Base-by-base conservation (phyloP, 2,329 filamentous ascomycete genomes). In the Clathrospora elynae region DNA sequence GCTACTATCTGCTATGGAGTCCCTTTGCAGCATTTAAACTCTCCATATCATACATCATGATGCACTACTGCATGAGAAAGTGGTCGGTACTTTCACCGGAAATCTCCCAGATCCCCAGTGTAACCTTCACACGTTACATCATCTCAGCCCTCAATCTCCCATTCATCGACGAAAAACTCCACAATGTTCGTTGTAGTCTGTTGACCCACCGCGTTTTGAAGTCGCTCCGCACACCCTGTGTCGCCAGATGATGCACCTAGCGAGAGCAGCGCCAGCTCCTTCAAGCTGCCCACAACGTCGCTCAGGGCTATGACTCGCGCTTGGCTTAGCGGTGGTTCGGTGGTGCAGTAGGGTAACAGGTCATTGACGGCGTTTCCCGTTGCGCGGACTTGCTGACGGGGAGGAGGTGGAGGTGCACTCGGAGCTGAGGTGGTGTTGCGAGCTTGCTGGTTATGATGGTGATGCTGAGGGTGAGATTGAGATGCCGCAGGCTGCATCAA, bases 151-250 rank as follows among this genome's bases (percentile, higher is more conserved):
- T 55, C 45, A 10, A 63, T 28, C 40, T 63, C 60, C 53, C 58
- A 70, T 46, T 71, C 67, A 2, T 64, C 61, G 6, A 17, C 32
- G 32, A 64, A 71, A 46, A 71, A 71, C 12, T 67, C 62, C 2
- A 57, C 47, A 23, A 71, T 48, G 10, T 52, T 49, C 6, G 19
- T 16, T 11, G 61, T 51, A 17, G 31, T 48, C 18, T 56, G 46
- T 7, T 6, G 18, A 1, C 64, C 68, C 14, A 71, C 41, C 5
- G 60, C 55, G 7, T 23, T 18, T 28, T 53, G 49, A n/a, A 70
- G 29, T 24, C 13, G 52, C 16, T 31, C 41, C 17, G 40, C 35
- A 29, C 44, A 38, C 5, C 40, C 32, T 10, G 30, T 17, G 12
- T 53, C 53, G 19, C 62, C 60, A 6, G 49, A 39, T 7, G 37